Evolutionary conservation across 768 basidiomycete species (phyloP), one percentile per base, ranked within the genome.

Genomic region (Mycena vulgaris): DNA sequence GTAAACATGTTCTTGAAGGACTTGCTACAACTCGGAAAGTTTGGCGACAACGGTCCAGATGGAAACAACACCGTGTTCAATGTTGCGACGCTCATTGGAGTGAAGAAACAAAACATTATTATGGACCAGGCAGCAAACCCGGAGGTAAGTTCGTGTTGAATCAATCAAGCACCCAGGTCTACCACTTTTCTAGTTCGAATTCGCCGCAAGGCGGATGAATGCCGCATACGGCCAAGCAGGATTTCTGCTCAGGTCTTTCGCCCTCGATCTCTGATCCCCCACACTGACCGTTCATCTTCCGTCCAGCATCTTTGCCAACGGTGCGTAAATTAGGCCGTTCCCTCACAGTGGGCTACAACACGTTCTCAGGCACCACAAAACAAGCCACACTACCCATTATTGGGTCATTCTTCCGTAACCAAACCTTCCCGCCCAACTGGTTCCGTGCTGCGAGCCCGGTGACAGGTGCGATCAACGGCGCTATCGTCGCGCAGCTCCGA

Each of bases 51-150:
- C 30, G 71, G 71, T 19, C 66, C 71, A 3, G 66, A 68, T 13
- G 71, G 71, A 9, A 23, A 42, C 16, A 65, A 60, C 37, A 72
- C 71, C 23, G 66, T 72, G 2, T 72, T 72, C 63, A 72, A 72
- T 53, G 6, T 72, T 28, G 40, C 25, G 17, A 72, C 71, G 11
- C 47, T 72, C 5, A 62, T 68, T 37, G 62, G 56, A 25, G 69
- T 72, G 5, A 72, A 72, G 59, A 59, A 68, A 47, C 66, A 69
- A 49, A 68, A 69, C 17, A 64, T 72, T 30, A 19, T 28, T 48
- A 68, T 65, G 56, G 67, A 72, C 51, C 71, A 72, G 49, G 67
- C 66, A 25, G 71, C 66, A 31, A 61, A 69, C 30, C 58, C 59
- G 1, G n/a, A 66, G 57, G 69, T 66, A 40, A 33, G 42, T 14